Evolutionary conservation across 2,329 filamentous ascomycete species (phyloP), one percentile per base, ranked within the genome.

Genomic region (Shiraia bambusicola): DNA sequence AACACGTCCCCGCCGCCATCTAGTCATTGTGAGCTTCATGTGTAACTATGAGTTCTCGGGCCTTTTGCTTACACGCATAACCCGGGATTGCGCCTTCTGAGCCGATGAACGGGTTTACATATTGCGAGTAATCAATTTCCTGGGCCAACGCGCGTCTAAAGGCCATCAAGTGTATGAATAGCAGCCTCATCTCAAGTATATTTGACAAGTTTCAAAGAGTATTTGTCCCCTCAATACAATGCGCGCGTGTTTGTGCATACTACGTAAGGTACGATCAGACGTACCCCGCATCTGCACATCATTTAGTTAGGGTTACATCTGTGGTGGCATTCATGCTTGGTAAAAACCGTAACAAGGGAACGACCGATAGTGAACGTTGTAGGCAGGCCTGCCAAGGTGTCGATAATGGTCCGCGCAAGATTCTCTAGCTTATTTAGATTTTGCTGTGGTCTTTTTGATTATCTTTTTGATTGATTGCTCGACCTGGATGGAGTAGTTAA

Each of bases 41-140:
- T 12, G 7, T 24, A 15, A 11, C n/a, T n/a, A n/a, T n/a, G n/a
- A 26, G 9, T 22, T 8, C 11, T 17, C 7, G n/a, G 14, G 24
- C 13, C 14, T 7, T 33, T 15, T n/a, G 35, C 51, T 34, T 50
- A 58, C 59, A 67, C 15, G 63, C 61, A 33, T 65, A 65, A 3
- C 72, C 72, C 3, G 69, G 51, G 25, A 67, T 70, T 0, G 70
- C 69, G 6, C 73, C 73, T 49, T 75, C 72, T 1, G 72, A 72
- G 6, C 73, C 74, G 14, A 76, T 75, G 31, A 76, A 69, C 1
- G 70, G 65, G 42, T 76, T 74, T 7, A 76, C 74, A 24, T 58
- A 68, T 36, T 63, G 58, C 17, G 63, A 37, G 33, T 61, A 66
- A 22, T 67, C 63, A 10, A 56, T 45, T 29, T 49, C 41, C n/a